Conservation (phyloP, 352 stramenopile genomes). For the Sclerospora graminicola region DNA sequence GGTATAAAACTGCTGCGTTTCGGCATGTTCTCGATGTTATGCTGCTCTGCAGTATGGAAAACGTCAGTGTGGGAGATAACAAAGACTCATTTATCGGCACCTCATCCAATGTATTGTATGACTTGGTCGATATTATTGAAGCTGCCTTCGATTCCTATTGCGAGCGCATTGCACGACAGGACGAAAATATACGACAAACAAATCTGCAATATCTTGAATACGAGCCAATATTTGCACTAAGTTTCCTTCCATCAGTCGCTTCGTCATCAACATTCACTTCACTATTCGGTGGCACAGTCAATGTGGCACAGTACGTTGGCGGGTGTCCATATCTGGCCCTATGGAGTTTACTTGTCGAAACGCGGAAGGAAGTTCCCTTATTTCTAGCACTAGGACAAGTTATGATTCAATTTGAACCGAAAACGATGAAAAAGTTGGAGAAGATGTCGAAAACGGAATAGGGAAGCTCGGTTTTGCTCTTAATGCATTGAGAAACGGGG, state of each 20-base stretch:
- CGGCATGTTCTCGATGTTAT: conserved; percentile 57
- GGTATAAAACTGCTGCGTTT: conserved; percentile 64
- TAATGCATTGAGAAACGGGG: conserved; percentile 12
- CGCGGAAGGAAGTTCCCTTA: no score
- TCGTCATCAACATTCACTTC: conserved; percentile 41
- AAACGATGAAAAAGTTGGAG: no score
- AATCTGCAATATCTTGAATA: conserved; percentile 27
- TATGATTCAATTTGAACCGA: no score
- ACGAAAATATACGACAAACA: conserved; percentile 18
- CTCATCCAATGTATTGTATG: conserved; percentile 24
- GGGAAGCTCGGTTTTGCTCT: conserved; percentile 44
- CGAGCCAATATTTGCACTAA: no score
- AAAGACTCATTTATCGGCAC: no score
- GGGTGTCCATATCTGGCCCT: no score
- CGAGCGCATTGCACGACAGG: conserved; percentile 15
- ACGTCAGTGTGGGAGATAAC: conserved; percentile 2
- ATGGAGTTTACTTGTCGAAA: no score
- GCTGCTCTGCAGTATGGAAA: conserved; percentile 51
- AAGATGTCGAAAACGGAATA: no score
- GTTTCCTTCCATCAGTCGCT: no score
- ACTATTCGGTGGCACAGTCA: conserved; percentile 49
- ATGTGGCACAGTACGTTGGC: conserved; percentile 61
- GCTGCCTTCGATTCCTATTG: conserved; percentile 26
- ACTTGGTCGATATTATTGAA: conserved; percentile 30
- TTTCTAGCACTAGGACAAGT: no score